Evolutionary conservation across 2,329 filamentous ascomycete genomes (phyloP).

Genomic region (Corinectria fuckeliana): DNA sequence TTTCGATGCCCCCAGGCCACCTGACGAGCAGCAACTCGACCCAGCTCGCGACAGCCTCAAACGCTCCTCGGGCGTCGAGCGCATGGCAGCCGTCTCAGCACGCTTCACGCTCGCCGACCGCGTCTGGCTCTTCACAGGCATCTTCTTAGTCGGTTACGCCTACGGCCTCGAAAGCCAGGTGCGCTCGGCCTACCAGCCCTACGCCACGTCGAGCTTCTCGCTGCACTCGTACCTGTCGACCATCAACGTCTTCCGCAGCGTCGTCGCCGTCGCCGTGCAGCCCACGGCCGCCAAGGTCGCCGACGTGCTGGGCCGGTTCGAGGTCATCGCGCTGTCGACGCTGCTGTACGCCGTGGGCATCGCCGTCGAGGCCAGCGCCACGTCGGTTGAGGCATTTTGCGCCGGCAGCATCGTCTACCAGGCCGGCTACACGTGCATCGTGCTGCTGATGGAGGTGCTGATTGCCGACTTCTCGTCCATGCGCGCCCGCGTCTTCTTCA

Average conservation of each 20-base stretch:
- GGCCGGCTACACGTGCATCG: slow-evolving; percentile 64
- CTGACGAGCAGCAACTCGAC: background rate
- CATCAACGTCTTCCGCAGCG: slow-evolving; percentile 62
- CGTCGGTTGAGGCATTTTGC: slow-evolving; percentile 56
- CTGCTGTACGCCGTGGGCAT: slow-evolving; percentile 63
- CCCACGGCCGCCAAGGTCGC: slow-evolving; percentile 67
- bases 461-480: slow-evolving; percentile 67
- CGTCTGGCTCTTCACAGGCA: slow-evolving; percentile 58
- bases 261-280: slow-evolving; percentile 65
- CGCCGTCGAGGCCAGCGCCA: slow-evolving; percentile 58
- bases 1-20: too few species aligned
- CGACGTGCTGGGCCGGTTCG: slow-evolving; percentile 67
- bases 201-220: slow-evolving; percentile 58
- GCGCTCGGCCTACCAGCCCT: slow-evolving; percentile 59
- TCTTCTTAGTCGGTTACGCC: slow-evolving; percentile 66
- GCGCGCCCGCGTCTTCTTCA: slow-evolving; percentile 65
- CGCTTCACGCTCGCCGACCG: slow-evolving; percentile 55
- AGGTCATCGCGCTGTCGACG: slow-evolving; percentile 61
- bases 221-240: slow-evolving; percentile 64
- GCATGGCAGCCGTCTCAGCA: slow-evolving; percentile 57
- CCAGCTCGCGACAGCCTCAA: slow-evolving; percentile 13
- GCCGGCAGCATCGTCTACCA: slow-evolving; percentile 63
- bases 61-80: slow-evolving; percentile 52
- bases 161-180: slow-evolving; percentile 64
- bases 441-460: slow-evolving; percentile 66